Conservation (phyloP, 352 stramenopile genomes). For the Peronospora destructor region DNA sequence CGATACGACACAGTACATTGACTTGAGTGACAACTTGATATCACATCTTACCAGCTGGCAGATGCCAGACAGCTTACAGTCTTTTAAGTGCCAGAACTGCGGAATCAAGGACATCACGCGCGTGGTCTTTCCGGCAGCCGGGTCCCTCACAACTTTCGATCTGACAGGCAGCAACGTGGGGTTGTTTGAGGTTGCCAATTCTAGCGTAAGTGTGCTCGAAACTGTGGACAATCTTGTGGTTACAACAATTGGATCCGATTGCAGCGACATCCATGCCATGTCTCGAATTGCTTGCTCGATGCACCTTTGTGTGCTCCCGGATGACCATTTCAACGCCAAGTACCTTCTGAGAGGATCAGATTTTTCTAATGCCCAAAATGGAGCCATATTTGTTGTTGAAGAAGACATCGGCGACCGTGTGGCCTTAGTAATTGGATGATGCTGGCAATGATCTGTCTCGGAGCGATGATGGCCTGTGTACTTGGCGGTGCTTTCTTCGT, state of each 20-base stretch:
- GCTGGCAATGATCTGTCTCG: conserved; percentile 32
- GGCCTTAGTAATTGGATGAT: conserved; percentile 40
- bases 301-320: conserved; percentile 28
- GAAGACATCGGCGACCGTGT: conserved; percentile 1
- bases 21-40: conserved; percentile 32
- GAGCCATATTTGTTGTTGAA: neutral
- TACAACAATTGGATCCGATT: conserved; percentile 22
- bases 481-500: conserved; percentile 25
- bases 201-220: conserved; percentile 24
- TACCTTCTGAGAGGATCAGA: conserved; percentile 17
- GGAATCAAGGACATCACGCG: conserved; percentile 23
- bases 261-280: conserved; percentile 21
- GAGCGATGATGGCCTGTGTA: conserved; percentile 25
- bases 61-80: conserved; percentile 28
- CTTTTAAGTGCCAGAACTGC: conserved; percentile 31
- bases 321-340: conserved; percentile 25
- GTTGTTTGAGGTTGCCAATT: conserved; percentile 30
- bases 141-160: conserved; percentile 26
- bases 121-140: conserved; percentile 20
- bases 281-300: conserved; percentile 19
- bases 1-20: conserved; percentile 17
- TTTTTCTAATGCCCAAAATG: conserved; percentile 7
- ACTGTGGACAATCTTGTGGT: conserved; percentile 24
- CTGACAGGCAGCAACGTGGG: conserved; percentile 27
- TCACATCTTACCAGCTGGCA: conserved; percentile 20